Conservation (phyloP, 345 rosid genomes). For the Acer saccharum region DNA sequence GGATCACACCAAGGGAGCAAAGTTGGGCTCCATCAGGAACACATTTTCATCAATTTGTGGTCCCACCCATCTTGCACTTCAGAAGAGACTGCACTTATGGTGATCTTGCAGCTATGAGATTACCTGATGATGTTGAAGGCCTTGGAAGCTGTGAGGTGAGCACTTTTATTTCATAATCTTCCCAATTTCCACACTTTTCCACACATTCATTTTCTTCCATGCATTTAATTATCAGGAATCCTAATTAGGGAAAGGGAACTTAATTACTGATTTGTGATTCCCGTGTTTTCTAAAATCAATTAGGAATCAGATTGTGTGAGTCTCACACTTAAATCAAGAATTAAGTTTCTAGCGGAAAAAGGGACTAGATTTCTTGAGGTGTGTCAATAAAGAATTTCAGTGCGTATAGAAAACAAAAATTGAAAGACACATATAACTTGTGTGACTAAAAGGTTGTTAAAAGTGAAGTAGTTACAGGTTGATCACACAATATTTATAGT, state of each 20-base stretch:
- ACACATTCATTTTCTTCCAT: not conserved
- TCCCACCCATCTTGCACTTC: conserved; percentile 77
- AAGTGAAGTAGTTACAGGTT: not conserved
- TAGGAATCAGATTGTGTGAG: no score
- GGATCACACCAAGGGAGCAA: conserved; percentile 91
- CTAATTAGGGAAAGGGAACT: no score
- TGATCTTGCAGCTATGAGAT: conserved; percentile 96
- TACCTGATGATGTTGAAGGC: conserved; percentile 86
- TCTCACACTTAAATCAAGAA: no score
- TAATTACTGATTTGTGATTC: no score
- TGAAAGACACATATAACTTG: not conserved
- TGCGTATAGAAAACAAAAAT: not conserved
- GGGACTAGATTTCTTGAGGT: no score
- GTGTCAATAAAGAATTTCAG: no score
- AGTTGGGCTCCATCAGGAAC: conserved; percentile 93
- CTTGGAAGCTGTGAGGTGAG: conserved; percentile 90
- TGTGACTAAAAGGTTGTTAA: conserved; percentile 8
- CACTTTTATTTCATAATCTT: not conserved
- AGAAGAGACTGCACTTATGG: conserved; percentile 90
- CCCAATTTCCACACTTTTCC: not conserved
- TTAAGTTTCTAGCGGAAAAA: no score
- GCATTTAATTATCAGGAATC: no score
- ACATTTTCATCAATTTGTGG: conserved; percentile 97
- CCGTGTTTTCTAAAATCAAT: no score
- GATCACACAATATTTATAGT: not conserved